Base-by-base conservation (phyloP, 2,329 filamentous ascomycete genomes). In the Chaetomium strumarium region DNA sequence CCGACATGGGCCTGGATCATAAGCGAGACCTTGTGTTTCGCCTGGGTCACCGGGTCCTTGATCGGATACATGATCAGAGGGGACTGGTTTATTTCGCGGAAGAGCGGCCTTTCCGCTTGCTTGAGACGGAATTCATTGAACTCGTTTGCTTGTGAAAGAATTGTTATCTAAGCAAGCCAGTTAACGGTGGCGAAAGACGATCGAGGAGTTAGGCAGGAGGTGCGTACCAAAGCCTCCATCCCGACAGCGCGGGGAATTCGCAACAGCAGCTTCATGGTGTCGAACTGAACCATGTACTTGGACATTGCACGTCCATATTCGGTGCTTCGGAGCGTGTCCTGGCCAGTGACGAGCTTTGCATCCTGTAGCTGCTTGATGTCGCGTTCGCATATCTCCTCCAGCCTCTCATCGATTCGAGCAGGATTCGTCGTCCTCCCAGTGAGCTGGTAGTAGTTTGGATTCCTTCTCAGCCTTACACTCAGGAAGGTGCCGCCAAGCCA, bases 401-500 rank as follows among this genome's bases (percentile, higher is more conserved):
- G 75, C 51, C 79, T 75, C 34, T 84, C 76, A 34, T 90, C 83
- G 9, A 83, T 74, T 45, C 76, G 71, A 30, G 71, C 70, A 8
- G 70, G 66, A 37, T 51, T 60, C 2, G 52, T 56, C 0, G 47
- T 53, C 1, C 38, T 42, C 5, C 48, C 55, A 0, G 89, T 73
- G 20, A 70, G 54, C n/a, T 80, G 78, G 68, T 95, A 95, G 62
- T 89, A 76, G 1, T 68, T 69, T 0, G 88, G 86, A 56, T 91
- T 90, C 45, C 82, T 75, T 55, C 80, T 77, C 46, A 95, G 74
- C 13, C 90, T 79, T 36, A 93, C 84, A 56, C 84, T 86, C 9
- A 95, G 72, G 61, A 95, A 95, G 0, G 89, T 93, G 1, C 88
- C 82, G 7, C 72, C 72, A 17, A 95, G 79, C 89, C 89, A 95